Conservation (phyloP, 257 asterid species). For the Misopates orontium region DNA sequence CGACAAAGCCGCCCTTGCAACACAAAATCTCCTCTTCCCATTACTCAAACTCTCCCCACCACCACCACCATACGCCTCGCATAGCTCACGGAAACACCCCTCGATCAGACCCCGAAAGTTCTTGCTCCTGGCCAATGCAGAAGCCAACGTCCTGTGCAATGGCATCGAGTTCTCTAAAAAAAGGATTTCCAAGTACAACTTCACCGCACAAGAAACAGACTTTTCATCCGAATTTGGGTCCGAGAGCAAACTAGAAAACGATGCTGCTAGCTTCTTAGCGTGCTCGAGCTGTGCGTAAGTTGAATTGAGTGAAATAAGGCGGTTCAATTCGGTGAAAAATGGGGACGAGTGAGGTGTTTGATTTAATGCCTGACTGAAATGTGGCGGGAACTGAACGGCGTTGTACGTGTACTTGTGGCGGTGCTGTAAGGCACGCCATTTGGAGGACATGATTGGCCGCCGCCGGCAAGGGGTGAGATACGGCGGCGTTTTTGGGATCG, state of each 20-base stretch:
- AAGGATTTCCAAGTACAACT: conserved; percentile 61
- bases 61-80: conserved; percentile 65
- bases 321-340: conserved; percentile 59
- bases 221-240: conserved; percentile 40
- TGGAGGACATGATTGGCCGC: conserved; percentile 60
- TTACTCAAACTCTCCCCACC: conserved; percentile 42
- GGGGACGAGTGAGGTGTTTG: conserved; percentile 47
- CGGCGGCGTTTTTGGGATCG: neutral
- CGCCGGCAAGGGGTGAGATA: neutral
- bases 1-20: conserved; percentile 83
- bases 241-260: conserved; percentile 55
- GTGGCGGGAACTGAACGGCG: conserved; percentile 64
- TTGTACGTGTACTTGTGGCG: conserved; percentile 92
- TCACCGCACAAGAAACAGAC: conserved; percentile 51
- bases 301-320: conserved; percentile 65
- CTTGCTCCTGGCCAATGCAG: conserved; percentile 67
- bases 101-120: conserved; percentile 46
- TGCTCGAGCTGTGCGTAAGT: conserved; percentile 85
- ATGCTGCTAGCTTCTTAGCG: conserved; percentile 61
- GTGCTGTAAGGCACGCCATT: conserved; percentile 97
- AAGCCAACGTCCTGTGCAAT: conserved; percentile 73
- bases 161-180: conserved; percentile 85
- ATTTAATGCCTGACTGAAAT: conserved; percentile 58
- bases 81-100: conserved; percentile 57
- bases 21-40: conserved; percentile 75